phyloP scores from a whole-genome alignment of 129 eudicot species.

The Helianthus tuberosus region DNA sequence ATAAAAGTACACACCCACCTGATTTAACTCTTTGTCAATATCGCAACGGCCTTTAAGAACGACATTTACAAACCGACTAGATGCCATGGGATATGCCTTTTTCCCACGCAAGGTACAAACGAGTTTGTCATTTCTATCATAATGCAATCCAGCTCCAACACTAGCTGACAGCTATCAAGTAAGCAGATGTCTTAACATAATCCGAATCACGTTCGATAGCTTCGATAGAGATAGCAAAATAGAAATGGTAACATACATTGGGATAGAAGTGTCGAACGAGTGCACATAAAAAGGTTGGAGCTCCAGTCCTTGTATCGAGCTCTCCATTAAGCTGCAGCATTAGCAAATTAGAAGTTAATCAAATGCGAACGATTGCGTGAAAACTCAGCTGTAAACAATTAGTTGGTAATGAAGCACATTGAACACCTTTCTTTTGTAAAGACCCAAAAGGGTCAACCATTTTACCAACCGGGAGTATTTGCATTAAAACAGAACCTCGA shows the following conservation, averaged over 20 bases:
- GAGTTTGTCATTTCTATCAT: constrained; percentile 56
- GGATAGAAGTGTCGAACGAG: constrained; percentile 69
- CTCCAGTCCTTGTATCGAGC: constrained; percentile 79
- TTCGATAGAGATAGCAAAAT: not conserved
- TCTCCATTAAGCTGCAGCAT: constrained; percentile 75
- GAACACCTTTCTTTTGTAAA: not conserved
- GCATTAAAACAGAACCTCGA: too few relatives aligned
- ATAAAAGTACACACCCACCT: constrained; percentile 48
- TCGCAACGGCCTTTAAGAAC: constrained; percentile 66
- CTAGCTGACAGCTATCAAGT: constrained; percentile 54
- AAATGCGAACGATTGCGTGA: not conserved
- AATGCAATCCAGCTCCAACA: constrained; percentile 75
- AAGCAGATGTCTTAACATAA: constrained; percentile 12
- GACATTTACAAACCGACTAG: constrained; percentile 49
- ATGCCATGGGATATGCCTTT: constrained; percentile 66
- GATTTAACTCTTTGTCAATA: constrained; percentile 55
- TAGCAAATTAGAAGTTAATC: constrained; percentile 9
- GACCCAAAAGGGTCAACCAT: not conserved
- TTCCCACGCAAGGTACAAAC: constrained; percentile 62
- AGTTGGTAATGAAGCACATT: not conserved
- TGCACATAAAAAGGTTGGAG: constrained; percentile 61
- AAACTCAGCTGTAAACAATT: constrained; percentile 4
- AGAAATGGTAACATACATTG: constrained; percentile 45
- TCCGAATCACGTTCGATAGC: not conserved
- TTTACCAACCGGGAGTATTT: too few relatives aligned